A percentile compares a stretch with the other conserved stretches of the same genome.
Conservation (phyloP, 1,284 basidiomycete species). For the Psilocybe mexicana region DNA sequence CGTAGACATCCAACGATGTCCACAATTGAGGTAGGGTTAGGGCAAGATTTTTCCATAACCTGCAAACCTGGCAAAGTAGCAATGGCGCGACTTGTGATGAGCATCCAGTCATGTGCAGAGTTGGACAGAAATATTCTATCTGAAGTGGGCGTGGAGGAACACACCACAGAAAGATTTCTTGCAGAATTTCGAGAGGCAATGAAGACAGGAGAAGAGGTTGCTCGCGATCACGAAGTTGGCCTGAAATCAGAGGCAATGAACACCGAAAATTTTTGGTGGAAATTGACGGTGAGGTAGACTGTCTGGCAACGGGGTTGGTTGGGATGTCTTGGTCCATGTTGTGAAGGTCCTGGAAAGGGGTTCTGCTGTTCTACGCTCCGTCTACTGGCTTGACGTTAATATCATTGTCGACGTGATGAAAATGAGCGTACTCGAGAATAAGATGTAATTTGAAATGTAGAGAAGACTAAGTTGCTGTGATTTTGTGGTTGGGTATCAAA, state of each 20-base stretch:
- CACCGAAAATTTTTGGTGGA: background rate
- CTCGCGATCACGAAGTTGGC: background rate
- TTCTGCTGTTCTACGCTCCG: background rate
- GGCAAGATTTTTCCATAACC: slow-evolving; percentile 30
- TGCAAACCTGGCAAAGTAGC: slow-evolving; percentile 33
- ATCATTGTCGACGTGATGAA: slow-evolving; percentile 3
- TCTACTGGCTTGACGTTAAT: background rate
- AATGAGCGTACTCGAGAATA: slow-evolving; percentile 1
- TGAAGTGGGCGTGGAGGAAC: slow-evolving; percentile 21
- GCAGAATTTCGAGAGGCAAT: slow-evolving; percentile 22
- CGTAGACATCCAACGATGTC: slow-evolving; percentile 30
- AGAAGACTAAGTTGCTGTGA: background rate
- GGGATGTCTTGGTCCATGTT: background rate
- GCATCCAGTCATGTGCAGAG: slow-evolving; percentile 17
- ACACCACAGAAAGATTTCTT: slow-evolving; percentile 26
- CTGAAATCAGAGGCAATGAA: background rate
- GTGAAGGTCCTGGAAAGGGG: background rate
- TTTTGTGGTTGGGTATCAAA: background rate
- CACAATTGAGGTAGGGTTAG: slow-evolving; percentile 32
- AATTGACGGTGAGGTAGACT: background rate
- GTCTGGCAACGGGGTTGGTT: background rate
- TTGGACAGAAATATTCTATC: slow-evolving; percentile 13
- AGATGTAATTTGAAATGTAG: background rate
- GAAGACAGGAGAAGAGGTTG: background rate
- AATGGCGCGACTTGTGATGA: slow-evolving; percentile 27